These are phyloP conservation scores for Solanum megistacrolobum DNA, from an alignment of 257 asterid genomes.

Conservation along the genomic window DNA sequence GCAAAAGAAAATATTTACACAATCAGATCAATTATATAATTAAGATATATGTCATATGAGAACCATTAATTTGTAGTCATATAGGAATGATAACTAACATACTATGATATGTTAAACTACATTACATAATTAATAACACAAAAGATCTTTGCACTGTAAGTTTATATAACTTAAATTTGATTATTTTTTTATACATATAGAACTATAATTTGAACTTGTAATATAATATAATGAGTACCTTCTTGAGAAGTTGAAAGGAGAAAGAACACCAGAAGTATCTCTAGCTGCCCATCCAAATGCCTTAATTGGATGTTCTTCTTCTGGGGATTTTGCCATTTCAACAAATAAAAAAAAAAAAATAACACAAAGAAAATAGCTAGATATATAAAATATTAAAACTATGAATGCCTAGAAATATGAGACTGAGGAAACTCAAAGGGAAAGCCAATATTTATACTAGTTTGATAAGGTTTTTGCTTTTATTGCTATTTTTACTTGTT, in stretches of 20 bases:
- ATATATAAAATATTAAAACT: neutral
- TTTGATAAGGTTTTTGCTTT: neutral
- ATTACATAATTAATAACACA: too few relatives aligned
- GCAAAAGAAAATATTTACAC: neutral
- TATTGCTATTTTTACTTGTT: neutral
- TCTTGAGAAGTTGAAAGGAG: slow-evolving; percentile 24
- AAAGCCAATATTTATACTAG: neutral
- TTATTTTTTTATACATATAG: neutral
- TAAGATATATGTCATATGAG: neutral
- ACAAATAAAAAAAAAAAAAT: neutral
- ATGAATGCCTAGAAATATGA: neutral
- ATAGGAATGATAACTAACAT: neutral
- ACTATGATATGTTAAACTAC: neutral
- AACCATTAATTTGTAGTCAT: neutral
- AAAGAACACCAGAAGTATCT: slow-evolving; percentile 18
- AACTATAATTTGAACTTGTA: neutral
- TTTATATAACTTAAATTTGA: neutral
- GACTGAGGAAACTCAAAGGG: neutral
- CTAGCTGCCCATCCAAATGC: neutral
- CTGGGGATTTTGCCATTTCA: too few relatives aligned
- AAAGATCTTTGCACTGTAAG: fast-evolving
- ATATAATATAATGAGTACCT: neutral
- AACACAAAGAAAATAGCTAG: neutral
- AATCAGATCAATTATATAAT: neutral
- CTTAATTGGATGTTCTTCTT: too few relatives aligned